Conservation (phyloP, 2,329 filamentous ascomycete genomes). For the Tolypocladium capitatum region DNA sequence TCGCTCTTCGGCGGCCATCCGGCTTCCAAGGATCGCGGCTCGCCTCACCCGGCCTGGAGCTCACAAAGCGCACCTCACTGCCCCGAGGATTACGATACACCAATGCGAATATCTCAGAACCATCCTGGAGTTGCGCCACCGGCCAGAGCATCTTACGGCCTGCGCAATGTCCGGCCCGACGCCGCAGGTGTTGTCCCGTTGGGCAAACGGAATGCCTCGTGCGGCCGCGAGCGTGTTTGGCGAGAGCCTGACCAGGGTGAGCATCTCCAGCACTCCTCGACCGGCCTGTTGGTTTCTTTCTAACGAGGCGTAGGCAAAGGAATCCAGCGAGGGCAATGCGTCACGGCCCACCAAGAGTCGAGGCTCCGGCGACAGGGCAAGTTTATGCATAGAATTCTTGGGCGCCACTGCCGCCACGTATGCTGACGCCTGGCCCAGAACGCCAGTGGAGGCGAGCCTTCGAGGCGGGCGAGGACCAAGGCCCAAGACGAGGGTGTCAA, state of each 20-base stretch:
- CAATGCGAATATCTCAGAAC: slow-evolving; percentile 4
- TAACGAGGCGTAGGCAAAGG: slow-evolving; percentile 6
- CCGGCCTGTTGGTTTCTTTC: not conserved
- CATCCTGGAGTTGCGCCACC: slow-evolving; percentile 6
- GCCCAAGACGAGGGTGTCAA: slow-evolving; percentile 51
- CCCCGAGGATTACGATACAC: not conserved
- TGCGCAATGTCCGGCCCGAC: slow-evolving; percentile 23
- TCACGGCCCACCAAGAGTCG: slow-evolving; percentile 3
- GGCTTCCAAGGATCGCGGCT: not conserved
- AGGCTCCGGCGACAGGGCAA: slow-evolving; percentile 17
- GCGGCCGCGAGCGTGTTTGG: slow-evolving; percentile 11
- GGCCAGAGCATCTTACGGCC: slow-evolving; percentile 10
- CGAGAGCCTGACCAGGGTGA: slow-evolving; percentile 16
- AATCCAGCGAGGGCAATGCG: not conserved
- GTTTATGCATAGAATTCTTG: not conserved
- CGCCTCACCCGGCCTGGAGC: not conserved
- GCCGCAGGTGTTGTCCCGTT: slow-evolving; percentile 22
- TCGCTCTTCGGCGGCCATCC: not conserved
- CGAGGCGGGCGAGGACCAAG: slow-evolving; percentile 18
- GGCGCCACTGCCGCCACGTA: not conserved
- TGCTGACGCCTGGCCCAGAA: slow-evolving; percentile 1
- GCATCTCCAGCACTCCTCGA: slow-evolving; percentile 1
- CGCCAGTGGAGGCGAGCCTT: slow-evolving; percentile 14
- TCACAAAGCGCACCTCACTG: not conserved
- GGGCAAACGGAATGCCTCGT: slow-evolving; percentile 18